These are phyloP conservation scores for Tremella yokohamensis DNA, from an alignment of 768 basidiomycete species.

Conservation along the genomic window DNA sequence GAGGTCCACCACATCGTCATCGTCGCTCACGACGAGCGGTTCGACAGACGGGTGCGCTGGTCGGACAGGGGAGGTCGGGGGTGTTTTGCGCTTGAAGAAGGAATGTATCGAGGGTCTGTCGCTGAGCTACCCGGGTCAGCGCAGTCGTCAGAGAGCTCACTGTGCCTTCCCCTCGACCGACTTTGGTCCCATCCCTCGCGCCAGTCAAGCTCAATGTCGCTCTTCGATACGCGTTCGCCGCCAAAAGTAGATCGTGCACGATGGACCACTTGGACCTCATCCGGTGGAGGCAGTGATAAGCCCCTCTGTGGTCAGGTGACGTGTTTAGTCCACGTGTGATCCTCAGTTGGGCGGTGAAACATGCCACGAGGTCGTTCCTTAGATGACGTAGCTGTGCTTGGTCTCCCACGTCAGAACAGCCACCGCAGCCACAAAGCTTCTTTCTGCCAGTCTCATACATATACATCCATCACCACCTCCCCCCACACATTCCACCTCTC, in stretches of 20 bases:
- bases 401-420: no score
- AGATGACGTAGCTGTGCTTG: no score
- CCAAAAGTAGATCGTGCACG: background rate
- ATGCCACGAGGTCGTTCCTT: no score
- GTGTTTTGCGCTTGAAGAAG: slow-evolving; percentile 47
- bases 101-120: slow-evolving; percentile 20
- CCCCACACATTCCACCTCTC: background rate
- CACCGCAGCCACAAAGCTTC: slow-evolving; percentile 5
- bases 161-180: slow-evolving; percentile 4
- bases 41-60: slow-evolving; percentile 1
- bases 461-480: background rate
- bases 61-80: slow-evolving; percentile 22
- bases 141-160: slow-evolving; percentile 1
- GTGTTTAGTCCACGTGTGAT: background rate
- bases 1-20: slow-evolving; percentile 27
- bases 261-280: background rate
- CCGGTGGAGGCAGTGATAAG: background rate
- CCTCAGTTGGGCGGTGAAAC: no score
- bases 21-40: slow-evolving; percentile 1
- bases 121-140: background rate
- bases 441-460: background rate
- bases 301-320: background rate
- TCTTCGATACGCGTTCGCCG: background rate
- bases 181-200: background rate
- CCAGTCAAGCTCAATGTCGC: background rate